A percentile compares a stretch with the other conserved stretches of the same genome.
phyloP scores from a whole-genome alignment of 192 early-diverging fungal species.

The Coemansia sp. region DNA sequence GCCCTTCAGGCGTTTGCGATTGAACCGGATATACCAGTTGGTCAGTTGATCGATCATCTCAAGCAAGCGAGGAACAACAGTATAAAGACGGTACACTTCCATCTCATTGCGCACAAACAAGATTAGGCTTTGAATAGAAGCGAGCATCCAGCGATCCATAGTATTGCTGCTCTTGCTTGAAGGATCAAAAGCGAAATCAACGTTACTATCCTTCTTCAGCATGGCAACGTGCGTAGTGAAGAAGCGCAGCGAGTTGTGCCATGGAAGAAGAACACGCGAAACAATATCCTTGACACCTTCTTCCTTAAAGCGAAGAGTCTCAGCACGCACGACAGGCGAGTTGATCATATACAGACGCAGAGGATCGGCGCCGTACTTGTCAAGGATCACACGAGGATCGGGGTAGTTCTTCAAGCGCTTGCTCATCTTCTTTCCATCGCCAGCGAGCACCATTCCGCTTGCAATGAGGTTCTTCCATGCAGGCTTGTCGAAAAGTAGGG shows the following conservation, averaged over 20 bases:
- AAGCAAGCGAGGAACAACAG: constrained; percentile 91
- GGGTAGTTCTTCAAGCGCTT: constrained; percentile 99
- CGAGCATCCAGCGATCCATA: constrained; percentile 99
- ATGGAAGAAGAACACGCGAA: constrained; percentile 92
- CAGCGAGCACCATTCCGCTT: constrained; percentile 91
- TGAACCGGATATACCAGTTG: constrained; percentile 99
- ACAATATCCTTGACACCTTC: constrained; percentile 96
- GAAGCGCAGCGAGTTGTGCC: constrained; percentile 99
- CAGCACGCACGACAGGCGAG: constrained; percentile 96
- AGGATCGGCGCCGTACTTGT: constrained; percentile 92
- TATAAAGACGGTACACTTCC: constrained; percentile 94
- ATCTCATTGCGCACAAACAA: constrained; percentile 93
- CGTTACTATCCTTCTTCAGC: constrained; percentile 74
- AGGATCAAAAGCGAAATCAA: constrained; percentile 82
- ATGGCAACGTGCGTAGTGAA: constrained; percentile 88
- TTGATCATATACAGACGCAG: constrained; percentile 95
- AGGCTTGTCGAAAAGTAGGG: constrained; percentile 90
- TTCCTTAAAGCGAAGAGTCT: constrained; percentile 92
- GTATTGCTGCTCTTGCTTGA: constrained; percentile 77
- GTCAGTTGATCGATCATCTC: constrained; percentile 90
- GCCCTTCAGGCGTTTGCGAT: constrained; percentile 96
- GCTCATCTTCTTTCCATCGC: constrained; percentile 99
- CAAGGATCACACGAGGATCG: constrained; percentile 78
- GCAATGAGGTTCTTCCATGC: constrained; percentile 98
- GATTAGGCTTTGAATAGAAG: constrained; percentile 91